A percentile compares a stretch with the other conserved stretches of the same genome.
Conservation (phyloP, 352 stramenopile genomes). For the Pythium phragmiticola region DNA sequence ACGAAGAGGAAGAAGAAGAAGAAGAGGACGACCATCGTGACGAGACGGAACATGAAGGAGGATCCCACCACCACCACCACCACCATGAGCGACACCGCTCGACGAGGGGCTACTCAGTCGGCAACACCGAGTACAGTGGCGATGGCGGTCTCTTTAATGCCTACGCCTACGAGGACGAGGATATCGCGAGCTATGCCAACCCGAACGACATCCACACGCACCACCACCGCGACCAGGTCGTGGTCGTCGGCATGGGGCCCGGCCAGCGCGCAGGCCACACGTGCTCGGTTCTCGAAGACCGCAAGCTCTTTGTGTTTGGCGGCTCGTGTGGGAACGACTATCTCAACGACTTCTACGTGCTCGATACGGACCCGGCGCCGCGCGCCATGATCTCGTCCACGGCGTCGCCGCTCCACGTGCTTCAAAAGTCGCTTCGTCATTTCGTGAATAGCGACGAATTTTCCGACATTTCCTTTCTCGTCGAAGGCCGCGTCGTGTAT, state of each 20-base stretch:
- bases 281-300: conserved; percentile 89
- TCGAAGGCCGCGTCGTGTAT: conserved; percentile 92
- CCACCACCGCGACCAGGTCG: conserved; percentile 59
- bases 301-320: conserved; percentile 94
- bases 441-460: conserved; percentile 94
- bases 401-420: conserved; percentile 53
- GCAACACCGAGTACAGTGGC: conserved; percentile 11
- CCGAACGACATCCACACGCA: conserved; percentile 54
- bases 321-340: conserved; percentile 91
- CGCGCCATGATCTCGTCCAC: conserved; percentile 72
- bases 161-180: conserved; percentile 13
- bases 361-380: conserved; percentile 93
- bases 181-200: conserved; percentile 36
- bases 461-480: conserved; percentile 94
- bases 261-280: conserved; percentile 92
- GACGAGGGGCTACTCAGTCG: conserved; percentile 3
- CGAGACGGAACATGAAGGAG: conserved; percentile 31
- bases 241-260: conserved; percentile 85
- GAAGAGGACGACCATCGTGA: conserved; percentile 41
- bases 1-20: conserved; percentile 33
- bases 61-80: too few relatives aligned
- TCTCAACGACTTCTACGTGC: conserved; percentile 93
- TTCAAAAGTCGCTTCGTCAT: conserved; percentile 78
- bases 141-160: conserved; percentile 9
- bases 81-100: conserved; percentile 19